These are phyloP conservation scores for Russula olivacea DNA, from an alignment of 768 basidiomycete genomes.

Conservation along the genomic window DNA sequence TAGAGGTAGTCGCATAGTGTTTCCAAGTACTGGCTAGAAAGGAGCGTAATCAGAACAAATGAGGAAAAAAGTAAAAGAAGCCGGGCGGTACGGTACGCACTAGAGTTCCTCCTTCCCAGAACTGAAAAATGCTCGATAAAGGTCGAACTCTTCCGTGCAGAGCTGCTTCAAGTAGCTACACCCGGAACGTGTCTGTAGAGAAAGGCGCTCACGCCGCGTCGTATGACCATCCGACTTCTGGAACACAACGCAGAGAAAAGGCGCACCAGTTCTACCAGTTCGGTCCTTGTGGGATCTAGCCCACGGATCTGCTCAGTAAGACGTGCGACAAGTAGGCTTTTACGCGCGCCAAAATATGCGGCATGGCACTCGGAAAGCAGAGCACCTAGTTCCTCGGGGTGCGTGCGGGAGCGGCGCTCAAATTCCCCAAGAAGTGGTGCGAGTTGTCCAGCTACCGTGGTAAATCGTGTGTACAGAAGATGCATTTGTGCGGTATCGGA, in stretches of 20 bases:
- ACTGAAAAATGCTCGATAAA: constrained; percentile 82
- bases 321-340: constrained; percentile 61
- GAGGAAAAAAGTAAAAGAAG: neutral
- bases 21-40: constrained; percentile 78
- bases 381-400: constrained; percentile 79
- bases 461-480: constrained; percentile 87
- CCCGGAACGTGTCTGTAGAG: constrained; percentile 72
- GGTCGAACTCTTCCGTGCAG: constrained; percentile 82
- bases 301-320: constrained; percentile 77
- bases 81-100: constrained; percentile 39
- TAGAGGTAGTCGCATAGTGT: constrained; percentile 90
- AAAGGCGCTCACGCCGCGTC: neutral
- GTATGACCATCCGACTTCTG: neutral
- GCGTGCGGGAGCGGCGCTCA: constrained; percentile 64
- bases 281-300: constrained; percentile 70
- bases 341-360: constrained; percentile 75
- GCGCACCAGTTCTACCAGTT: constrained; percentile 80
- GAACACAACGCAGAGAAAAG: neutral
- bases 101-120: constrained; percentile 74
- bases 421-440: constrained; percentile 79
- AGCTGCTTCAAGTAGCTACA: constrained; percentile 90
- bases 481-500: constrained; percentile 76
- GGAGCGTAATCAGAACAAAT: neutral
- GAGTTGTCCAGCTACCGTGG: constrained; percentile 61
- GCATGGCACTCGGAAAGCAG: constrained; percentile 82